Base-by-base conservation (phyloP, 768 basidiomycete genomes). In the Termitomyces sp. region DNA sequence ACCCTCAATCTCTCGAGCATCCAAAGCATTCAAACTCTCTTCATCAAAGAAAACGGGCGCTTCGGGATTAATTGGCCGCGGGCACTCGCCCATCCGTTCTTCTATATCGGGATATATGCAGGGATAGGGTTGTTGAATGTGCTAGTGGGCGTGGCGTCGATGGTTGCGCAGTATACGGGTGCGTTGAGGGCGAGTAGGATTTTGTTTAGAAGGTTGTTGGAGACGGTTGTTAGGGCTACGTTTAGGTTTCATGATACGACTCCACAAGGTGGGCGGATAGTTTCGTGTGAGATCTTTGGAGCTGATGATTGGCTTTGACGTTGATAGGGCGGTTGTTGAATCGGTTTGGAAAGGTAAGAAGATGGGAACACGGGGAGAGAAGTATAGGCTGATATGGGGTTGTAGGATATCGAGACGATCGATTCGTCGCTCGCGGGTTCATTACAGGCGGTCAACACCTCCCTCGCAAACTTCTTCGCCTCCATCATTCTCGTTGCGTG, bases 241-340 rank as follows among this genome's bases (percentile, higher is more conserved):
- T 92, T 94, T 81, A 81, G 92, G 57, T 92, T 89, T 80, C 88
- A 88, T 68, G 91, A 94, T 69, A 86, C 88, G 0, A 94, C 92
- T 0, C 92, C 92, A 1, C 85, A 89, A 73, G 91, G 91, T 79
- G 67, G 39, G 46, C 36, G 13, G 35, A 20, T 22, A 48, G 12
- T 18, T 45, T 4, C 33, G 20, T 35, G 20, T 22, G n/a, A 36
- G 54, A 28, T 28, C 1, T 20, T 16, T 7, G 18, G n/a, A 35
- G 22, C 44, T 20, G 16, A 55, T 36, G 61, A 28, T 28, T 28
- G 2, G 28, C 28, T 28, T 28, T 28, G 52, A 50, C 38, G 11
- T 57, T 38, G 59, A 32, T 57, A 85, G 91, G 92, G 42, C 88
- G 91, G 3, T 88, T 95, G 82, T 79, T 95, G 66, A 95, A 94